These are phyloP conservation scores for Xylariaceae sp. DNA, from an alignment of 2,329 filamentous ascomycete species.

Conservation along the genomic window DNA sequence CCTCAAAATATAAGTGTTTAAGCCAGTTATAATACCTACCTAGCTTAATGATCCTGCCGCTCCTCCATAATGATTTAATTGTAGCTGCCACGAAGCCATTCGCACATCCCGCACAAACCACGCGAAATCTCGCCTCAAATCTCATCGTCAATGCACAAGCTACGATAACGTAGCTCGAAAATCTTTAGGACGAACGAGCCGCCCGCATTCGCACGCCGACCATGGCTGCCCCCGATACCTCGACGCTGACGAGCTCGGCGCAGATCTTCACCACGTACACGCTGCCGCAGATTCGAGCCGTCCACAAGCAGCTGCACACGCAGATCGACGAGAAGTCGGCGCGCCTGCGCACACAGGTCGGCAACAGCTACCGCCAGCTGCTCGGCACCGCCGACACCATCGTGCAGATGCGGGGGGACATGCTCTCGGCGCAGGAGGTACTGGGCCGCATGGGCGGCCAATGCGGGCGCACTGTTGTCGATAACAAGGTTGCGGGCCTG, in stretches of 20 bases:
- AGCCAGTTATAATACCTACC: too few relatives aligned
- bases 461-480: slow-evolving; percentile 76
- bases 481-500: slow-evolving; percentile 67
- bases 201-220: neutral
- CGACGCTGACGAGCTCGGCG: slow-evolving; percentile 54
- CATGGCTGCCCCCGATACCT: slow-evolving; percentile 52
- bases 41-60: too few relatives aligned
- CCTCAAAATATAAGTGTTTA: too few relatives aligned
- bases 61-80: too few relatives aligned
- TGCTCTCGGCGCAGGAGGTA: slow-evolving; percentile 73
- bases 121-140: neutral
- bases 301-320: slow-evolving; percentile 64
- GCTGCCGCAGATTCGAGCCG: slow-evolving; percentile 66
- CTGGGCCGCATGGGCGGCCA: slow-evolving; percentile 75
- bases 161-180: slow-evolving; percentile 6
- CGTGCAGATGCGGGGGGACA: slow-evolving; percentile 82
- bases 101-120: neutral
- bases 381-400: slow-evolving; percentile 94
- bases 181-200: slow-evolving; percentile 8
- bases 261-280: slow-evolving; percentile 64
- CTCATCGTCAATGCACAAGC: slow-evolving; percentile 4
- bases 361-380: slow-evolving; percentile 80
- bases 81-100: slow-evolving; percentile 2
- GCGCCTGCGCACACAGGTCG: slow-evolving; percentile 68
- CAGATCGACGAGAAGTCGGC: slow-evolving; percentile 67